Conservation (phyloP, 345 rosid species). For the Pugionium cornutum region DNA sequence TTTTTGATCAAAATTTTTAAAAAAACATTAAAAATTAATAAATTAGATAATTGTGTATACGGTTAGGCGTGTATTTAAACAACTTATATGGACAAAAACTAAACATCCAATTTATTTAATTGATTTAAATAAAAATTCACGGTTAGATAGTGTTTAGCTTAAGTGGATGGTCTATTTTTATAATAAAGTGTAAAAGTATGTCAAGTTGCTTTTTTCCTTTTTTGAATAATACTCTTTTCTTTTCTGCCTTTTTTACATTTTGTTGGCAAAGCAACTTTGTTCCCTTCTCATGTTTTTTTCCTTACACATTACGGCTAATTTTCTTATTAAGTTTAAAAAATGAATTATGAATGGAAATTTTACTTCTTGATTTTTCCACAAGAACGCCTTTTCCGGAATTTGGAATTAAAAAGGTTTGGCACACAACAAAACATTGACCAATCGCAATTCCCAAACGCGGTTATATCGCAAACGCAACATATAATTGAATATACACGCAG, state of each 20-base stretch:
- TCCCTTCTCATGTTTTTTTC: not conserved
- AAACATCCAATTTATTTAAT: too few species aligned
- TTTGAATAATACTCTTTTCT: constrained; percentile 24
- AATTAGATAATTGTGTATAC: too few species aligned
- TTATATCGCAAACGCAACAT: constrained; percentile 29
- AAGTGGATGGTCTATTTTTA: too few species aligned
- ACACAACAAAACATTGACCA: constrained; percentile 21
- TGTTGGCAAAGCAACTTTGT: constrained; percentile 18
- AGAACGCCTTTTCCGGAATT: not conserved
- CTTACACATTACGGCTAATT: not conserved
- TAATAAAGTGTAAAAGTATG: not conserved
- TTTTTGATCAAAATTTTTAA: too few species aligned
- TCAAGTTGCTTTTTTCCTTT: constrained; percentile 28
- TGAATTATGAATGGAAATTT: not conserved
- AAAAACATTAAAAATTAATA: too few species aligned
- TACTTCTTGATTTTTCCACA: not conserved
- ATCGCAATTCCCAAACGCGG: constrained; percentile 18
- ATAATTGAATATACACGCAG: constrained; percentile 1
- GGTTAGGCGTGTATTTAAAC: too few species aligned
- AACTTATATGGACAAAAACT: too few species aligned
- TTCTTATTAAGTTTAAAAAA: not conserved
- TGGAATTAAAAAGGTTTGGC: not conserved
- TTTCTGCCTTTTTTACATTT: constrained; percentile 28
- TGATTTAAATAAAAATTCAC: too few species aligned
- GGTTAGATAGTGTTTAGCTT: too few species aligned